Evolutionary conservation across 257 asterid species (phyloP), one percentile per base, ranked within the genome.

Genomic region (Henckelia pumila): DNA sequence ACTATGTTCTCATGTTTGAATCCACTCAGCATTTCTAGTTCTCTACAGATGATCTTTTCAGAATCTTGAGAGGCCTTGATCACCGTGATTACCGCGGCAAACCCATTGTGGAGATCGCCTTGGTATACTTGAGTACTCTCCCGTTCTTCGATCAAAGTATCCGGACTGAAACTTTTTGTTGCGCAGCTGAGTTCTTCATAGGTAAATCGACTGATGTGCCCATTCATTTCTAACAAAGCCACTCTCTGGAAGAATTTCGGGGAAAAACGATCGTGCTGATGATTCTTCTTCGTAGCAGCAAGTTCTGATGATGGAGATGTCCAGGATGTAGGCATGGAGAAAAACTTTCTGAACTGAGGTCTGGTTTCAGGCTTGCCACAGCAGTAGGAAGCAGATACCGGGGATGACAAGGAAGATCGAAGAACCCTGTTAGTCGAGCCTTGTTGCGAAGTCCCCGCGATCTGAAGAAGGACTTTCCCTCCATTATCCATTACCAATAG

Each of bases 381-480:
- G 66, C 78, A 67, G 73, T 77, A 72, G 57, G 81, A 74, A 64
- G 66, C 82, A 5, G 89, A 76, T 59, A 76, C n/a, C n/a, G n/a
- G 26, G 44, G 88, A 81, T 56, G 89, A 80, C 22, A 60, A n/a
- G 2, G 78, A 77, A 63, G 81, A 72, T 24, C 69, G 81, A 64
- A 74, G 69, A 40, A 57, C 71, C 80, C 76, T 73, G 32, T 60
- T 73, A 61, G 59, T 57, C 37, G 87, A 71, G 26, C 95, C 97
- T 73, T 86, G 84, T 67, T 86, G 95, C 16, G 92, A 88, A 74
- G 89, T 88, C 70, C 96, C 96, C 76, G 67, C 76, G 72, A 68
- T 83, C 75, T 79, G 88, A 61, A 76, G 56, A 37, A 86, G 66
- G 70, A 90, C 67, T 78, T 73, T 84, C 23, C 97, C 96, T 53